These are phyloP conservation scores for Russula emetica DNA, from an alignment of 768 basidiomycete genomes.

Conservation along the genomic window DNA sequence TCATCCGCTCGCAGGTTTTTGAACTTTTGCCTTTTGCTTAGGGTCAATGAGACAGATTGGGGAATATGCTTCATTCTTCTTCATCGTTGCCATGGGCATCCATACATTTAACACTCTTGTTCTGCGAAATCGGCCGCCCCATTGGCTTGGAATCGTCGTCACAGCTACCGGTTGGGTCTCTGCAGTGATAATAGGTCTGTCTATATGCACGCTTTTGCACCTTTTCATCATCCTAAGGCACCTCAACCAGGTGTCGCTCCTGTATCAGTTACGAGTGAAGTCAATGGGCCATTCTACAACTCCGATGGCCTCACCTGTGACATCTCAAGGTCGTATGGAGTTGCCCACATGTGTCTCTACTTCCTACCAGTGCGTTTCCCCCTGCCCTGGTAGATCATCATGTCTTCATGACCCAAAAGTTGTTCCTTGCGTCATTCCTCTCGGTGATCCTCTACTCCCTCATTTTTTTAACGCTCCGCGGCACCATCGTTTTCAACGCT, in stretches of 20 bases:
- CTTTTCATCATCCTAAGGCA: background rate
- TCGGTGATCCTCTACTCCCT: conserved; percentile 56
- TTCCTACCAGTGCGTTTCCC: conserved; percentile 52
- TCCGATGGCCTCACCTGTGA: conserved; percentile 50
- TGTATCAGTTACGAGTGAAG: conserved; percentile 35
- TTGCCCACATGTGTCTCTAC: conserved; percentile 49
- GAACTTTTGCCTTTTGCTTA: conserved; percentile 32
- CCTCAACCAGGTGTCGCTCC: conserved; percentile 27
- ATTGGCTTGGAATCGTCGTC: conserved; percentile 42
- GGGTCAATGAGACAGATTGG: conserved; percentile 59
- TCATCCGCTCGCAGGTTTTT: conserved; percentile 4
- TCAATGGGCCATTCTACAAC: conserved; percentile 48
- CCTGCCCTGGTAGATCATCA: background rate
- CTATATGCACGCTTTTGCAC: background rate
- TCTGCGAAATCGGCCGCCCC: conserved; percentile 49
- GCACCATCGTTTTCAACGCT: conserved; percentile 48
- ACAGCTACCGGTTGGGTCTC: conserved; percentile 53
- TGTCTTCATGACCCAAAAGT: conserved; percentile 36
- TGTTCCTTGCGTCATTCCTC: conserved; percentile 52
- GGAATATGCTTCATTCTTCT: conserved; percentile 57
- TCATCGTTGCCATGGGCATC: conserved; percentile 57
- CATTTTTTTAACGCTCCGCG: conserved; percentile 58
- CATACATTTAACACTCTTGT: conserved; percentile 68
- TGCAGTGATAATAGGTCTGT: conserved; percentile 48
- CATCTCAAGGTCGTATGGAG: conserved; percentile 41